Evolutionary conservation across 768 basidiomycete species (phyloP), one percentile per base, ranked within the genome.

Genomic region (Trametes gibbosa): DNA sequence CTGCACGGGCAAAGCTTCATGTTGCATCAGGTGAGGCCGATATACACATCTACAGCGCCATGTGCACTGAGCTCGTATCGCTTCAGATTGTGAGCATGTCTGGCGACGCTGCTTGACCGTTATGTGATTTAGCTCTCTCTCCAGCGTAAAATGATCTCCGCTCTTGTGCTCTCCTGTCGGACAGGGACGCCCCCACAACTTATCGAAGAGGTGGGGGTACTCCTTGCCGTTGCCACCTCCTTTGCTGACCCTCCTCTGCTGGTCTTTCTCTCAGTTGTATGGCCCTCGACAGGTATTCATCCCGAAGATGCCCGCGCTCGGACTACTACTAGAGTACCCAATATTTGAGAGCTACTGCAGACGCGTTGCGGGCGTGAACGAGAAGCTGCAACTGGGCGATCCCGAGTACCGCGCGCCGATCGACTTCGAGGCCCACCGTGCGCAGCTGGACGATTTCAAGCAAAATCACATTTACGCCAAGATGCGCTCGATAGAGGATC

Each of bases 1-100:
- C 89, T 97, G 70, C 94, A 98, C 69, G 97, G 96, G 0, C 97
- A 99, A 73, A 95, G 92, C 66, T 99, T 99, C 73, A 98, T 99
- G 97, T 75, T 99, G 53, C 96, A 99, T 72, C 97, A 99, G 79
- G 95, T 95, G 66, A 53, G 80, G 75, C n/a, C 32, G 68, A 1
- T 8, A 4, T 45, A 4, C 19, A n/a, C 21, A 14, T 3, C 3
- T 6, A 17, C 7, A 29, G 5, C 7, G 5, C n/a, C 64, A 46
- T 46, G 8, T 41, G 19, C 29, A 35, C n/a, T 3, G 16, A 39
- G 43, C 58, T 64, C 46, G 62, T 53, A 10, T 41, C 35, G 19
- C 45, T 49, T 29, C 45, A 62, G 61, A 35, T 62, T 57, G 65
- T 70, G 56, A 56, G 63, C 49, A 25, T 19, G 9, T 37, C 27